Percentiles rank a stretch among this genome's conserved stretches.
Evolutionary conservation across 23 red algal species (phyloP).

Genomic region (Cyanidium caldarium): DNA sequence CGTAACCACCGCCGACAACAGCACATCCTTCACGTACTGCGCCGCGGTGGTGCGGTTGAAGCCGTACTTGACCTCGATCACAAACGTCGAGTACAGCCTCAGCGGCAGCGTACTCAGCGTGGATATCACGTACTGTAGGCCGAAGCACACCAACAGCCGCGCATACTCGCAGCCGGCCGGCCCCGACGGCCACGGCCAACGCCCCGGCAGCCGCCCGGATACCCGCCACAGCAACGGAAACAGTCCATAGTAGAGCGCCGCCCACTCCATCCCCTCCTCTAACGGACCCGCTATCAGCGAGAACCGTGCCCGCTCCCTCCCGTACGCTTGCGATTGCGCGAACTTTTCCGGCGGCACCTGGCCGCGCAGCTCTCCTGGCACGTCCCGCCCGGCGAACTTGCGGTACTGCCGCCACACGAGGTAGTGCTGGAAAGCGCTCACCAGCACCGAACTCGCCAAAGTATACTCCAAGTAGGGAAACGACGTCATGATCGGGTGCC

Average conservation of each 20-base stretch:
- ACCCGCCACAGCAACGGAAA: constrained; percentile 32
- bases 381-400: too few relatives aligned
- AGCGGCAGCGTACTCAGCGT: constrained; percentile 26
- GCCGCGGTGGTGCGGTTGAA: constrained; percentile 49
- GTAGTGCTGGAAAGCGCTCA: too few relatives aligned
- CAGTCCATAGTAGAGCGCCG: constrained; percentile 8
- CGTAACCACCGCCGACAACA: constrained; percentile 16
- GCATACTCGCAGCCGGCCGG: constrained; percentile 10
- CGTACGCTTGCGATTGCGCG: constrained; percentile 31
- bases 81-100: constrained; percentile 51
- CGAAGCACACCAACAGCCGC: too few relatives aligned
- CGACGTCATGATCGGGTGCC: too few relatives aligned
- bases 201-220: not conserved
- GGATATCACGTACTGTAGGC: too few relatives aligned
- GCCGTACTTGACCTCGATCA: constrained; percentile 47
- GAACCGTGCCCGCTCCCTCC: constrained; percentile 43
- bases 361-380: too few relatives aligned
- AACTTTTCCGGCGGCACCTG: constrained; percentile 50
- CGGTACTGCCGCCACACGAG: too few relatives aligned
- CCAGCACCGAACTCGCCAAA: too few relatives aligned
- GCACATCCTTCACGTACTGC: constrained; percentile 30
- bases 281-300: constrained; percentile 17
- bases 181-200: constrained; percentile 14
- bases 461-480: too few relatives aligned
- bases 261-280: constrained; percentile 10